These are phyloP conservation scores for Colletotrichum cereale DNA, from an alignment of 2,329 filamentous ascomycete species.

Conservation along the genomic window DNA sequence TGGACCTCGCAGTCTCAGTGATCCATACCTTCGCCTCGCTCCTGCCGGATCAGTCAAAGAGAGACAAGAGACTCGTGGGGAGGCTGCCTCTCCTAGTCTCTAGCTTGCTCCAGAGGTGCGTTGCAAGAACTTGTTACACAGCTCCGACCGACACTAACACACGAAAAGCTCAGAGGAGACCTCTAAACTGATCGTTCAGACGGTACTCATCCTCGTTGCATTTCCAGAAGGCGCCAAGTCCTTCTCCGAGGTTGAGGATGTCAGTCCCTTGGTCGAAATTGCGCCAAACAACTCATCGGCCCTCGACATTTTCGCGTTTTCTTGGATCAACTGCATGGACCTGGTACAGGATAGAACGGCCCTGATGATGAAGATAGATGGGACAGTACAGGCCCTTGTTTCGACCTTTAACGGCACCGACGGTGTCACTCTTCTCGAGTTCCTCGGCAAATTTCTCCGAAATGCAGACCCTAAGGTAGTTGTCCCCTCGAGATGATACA, in stretches of 20 bases:
- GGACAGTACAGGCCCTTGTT: slow-evolving; percentile 61
- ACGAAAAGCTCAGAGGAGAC: slow-evolving; percentile 63
- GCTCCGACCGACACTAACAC: not conserved
- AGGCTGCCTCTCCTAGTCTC: slow-evolving; percentile 67
- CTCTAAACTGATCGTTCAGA: slow-evolving; percentile 65
- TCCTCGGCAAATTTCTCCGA: slow-evolving; percentile 66
- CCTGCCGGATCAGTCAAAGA: slow-evolving; percentile 61
- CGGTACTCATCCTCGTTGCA: slow-evolving; percentile 68
- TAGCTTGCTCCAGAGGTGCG: slow-evolving; percentile 66
- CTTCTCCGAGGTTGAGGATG: slow-evolving; percentile 63
- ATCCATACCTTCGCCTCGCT: slow-evolving; percentile 72
- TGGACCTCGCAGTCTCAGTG: slow-evolving; percentile 72
- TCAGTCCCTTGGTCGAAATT: slow-evolving; percentile 68
- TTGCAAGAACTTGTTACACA: not conserved
- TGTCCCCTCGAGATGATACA: slow-evolving; percentile 28
- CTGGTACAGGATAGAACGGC: slow-evolving; percentile 46
- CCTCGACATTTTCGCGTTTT: slow-evolving; percentile 67
- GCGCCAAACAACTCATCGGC: slow-evolving; percentile 66
- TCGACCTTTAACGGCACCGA: slow-evolving; percentile 70
- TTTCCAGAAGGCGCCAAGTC: slow-evolving; percentile 62
- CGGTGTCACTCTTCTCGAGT: slow-evolving; percentile 69
- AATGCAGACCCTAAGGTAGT: slow-evolving; percentile 63
- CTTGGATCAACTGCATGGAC: slow-evolving; percentile 66
- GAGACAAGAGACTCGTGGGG: slow-evolving; percentile 61
- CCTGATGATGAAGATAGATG: slow-evolving; percentile 58